Evolutionary conservation across 371 early-diverging fungal species (phyloP), one percentile per base, ranked within the genome.

Genomic region (Encephalitozoon intestinalis): DNA sequence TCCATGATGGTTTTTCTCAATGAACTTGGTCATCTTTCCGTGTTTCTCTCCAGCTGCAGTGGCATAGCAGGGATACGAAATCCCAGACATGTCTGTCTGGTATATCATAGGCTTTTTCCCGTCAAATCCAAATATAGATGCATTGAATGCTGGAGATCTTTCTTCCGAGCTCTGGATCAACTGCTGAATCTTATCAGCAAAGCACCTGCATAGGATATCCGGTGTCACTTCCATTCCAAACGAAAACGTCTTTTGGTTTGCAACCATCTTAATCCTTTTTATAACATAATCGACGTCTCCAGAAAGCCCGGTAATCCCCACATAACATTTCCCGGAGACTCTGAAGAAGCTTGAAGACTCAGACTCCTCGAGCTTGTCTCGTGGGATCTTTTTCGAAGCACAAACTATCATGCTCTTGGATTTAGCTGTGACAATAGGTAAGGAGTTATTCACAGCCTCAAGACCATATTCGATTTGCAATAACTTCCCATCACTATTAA

Each of bases 381-480:
- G 68, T 18, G 67, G 37, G 21, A 69, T 44, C 49, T 79, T 81
- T 28, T 80, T 79, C 18, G 81, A 72, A 11, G 81, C 82, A 54
- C 70, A 75, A 1, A 80, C 79, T 12, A 85, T 78, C 9, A 50
- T 67, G 51, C 68, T 43, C 26, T 66, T 78, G 1, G 75, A 66
- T 15, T 51, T 64, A 23, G 81, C 26, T n/a, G 79, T 67, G n/a
- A 82, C 78, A 25, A 78, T 46, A 31, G 84, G 81, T 53, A 78
- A 50, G 2, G 74, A 67, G 26, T 79, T 79, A 25, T 79, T 77
- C 30, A 84, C 78, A 25, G 82, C 85, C 54, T 83, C 84, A n/a
- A 85, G 44, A 1, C 77, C 85, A 69, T 85, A 85, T 70, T 85
- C 84, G 11, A 85, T 75, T 52, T 84, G 84, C 34, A 73, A 58